Conservation (phyloP, 345 rosid genomes). For the Bruguiera parviflora region DNA sequence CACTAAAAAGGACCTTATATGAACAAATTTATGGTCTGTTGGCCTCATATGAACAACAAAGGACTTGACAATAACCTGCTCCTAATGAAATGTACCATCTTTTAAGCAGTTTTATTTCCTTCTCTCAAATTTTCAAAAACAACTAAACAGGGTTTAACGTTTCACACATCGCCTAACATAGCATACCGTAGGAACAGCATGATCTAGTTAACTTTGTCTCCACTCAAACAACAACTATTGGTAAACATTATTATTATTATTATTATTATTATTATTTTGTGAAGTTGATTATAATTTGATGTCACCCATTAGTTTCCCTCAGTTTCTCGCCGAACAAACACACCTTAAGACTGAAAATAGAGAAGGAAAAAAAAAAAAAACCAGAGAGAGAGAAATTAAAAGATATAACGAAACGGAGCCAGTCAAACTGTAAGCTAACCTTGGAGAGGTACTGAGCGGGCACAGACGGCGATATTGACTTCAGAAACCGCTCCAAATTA, state of each 20-base stretch:
- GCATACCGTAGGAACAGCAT: background rate
- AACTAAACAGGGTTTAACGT: background rate
- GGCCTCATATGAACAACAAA: too few relatives aligned
- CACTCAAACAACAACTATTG: background rate
- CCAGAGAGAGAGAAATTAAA: too few relatives aligned
- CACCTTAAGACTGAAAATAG: background rate
- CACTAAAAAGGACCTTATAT: background rate
- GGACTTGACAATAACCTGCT: background rate
- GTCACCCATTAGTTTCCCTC: background rate
- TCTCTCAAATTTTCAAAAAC: background rate
- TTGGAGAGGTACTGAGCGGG: conserved; percentile 45
- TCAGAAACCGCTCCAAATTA: conserved; percentile 52
- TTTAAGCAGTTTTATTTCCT: background rate
- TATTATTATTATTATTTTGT: too few relatives aligned
- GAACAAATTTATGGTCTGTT: background rate
- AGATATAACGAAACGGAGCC: background rate
- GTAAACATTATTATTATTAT: background rate
- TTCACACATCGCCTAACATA: background rate
- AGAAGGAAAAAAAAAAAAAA: background rate
- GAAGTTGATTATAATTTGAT: background rate
- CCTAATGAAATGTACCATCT: background rate
- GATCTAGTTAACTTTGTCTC: background rate
- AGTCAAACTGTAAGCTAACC: conserved; percentile 31
- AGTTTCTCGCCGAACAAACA: background rate
- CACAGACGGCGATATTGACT: conserved; percentile 51